phyloP scores from a whole-genome alignment of 83 land plant genomes.

The Picea abies region DNA sequence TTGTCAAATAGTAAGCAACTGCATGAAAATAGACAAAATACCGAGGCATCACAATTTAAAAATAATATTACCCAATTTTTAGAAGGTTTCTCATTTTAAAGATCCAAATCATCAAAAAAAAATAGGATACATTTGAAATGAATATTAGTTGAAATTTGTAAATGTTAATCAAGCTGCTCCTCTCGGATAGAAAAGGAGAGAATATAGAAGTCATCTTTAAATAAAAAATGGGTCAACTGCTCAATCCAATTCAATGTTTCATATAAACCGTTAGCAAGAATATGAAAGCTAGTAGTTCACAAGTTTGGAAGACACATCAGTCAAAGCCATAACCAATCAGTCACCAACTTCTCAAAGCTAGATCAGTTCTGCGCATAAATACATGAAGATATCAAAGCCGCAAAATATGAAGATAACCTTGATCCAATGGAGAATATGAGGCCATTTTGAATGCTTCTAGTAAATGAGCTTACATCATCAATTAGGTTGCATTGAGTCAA shows the following conservation, averaged over 20 bases:
- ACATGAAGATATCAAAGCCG: not conserved
- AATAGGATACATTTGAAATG: not conserved
- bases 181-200: not conserved
- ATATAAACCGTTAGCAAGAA: not conserved
- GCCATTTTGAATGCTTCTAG: not conserved
- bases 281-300: not conserved
- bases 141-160: too few relatives aligned
- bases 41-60: not conserved
- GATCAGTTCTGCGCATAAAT: not conserved
- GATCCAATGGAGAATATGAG: not conserved
- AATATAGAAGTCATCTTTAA: slow-evolving; percentile 1
- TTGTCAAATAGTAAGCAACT: not conserved
- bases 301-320: slow-evolving; percentile 1
- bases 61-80: not conserved
- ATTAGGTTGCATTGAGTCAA: slow-evolving; percentile 12
- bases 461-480: slow-evolving; percentile 1
- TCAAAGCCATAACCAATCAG: not conserved
- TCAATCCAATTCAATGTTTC: not conserved
- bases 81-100: slow-evolving; percentile 6
- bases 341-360: not conserved
- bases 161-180: too few relatives aligned
- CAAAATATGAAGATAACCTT: not conserved
- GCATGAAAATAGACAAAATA: not conserved
- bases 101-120: slow-evolving; percentile 1
- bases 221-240: not conserved